Percentiles rank a stretch among this genome's conserved stretches.
phyloP scores from a whole-genome alignment of 495 filamentous ascomycete genomes.

The Trichoderma gamsii region DNA sequence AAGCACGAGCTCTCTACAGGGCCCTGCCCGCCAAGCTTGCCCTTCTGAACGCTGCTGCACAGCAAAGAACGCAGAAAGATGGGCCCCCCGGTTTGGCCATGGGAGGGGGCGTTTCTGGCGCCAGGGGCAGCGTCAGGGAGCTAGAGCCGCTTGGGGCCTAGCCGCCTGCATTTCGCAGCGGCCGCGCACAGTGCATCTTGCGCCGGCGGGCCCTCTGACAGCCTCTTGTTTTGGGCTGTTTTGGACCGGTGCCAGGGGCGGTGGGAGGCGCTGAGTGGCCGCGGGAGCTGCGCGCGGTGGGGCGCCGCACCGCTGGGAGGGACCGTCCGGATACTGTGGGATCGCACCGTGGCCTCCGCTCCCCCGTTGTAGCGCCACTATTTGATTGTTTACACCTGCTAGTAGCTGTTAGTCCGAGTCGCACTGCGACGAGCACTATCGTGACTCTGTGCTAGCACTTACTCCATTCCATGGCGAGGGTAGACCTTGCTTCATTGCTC shows the following conservation, averaged over 20 bases:
- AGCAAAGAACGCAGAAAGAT: slow-evolving; percentile 10
- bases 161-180: background rate
- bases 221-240: slow-evolving; percentile 4
- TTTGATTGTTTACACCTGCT: too few relatives aligned
- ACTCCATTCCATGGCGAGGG: too few relatives aligned
- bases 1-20: background rate
- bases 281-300: background rate
- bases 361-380: background rate
- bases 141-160: slow-evolving; percentile 10
- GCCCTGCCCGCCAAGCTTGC: background rate
- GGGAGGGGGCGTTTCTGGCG: background rate
- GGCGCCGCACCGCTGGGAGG: background rate
- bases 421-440: too few relatives aligned
- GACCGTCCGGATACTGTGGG: background rate
- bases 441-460: too few relatives aligned
- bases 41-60: background rate
- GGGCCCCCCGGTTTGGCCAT: slow-evolving; percentile 2
- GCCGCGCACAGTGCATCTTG: slow-evolving; percentile 7
- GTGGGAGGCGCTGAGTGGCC: slow-evolving; percentile 3
- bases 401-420: too few relatives aligned
- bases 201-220: background rate
- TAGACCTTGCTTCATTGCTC: too few relatives aligned
- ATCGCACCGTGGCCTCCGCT: background rate
- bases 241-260: background rate
- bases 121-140: slow-evolving; percentile 9